These are phyloP conservation scores for Misopates orontium DNA, from an alignment of 257 asterid genomes.

Conservation along the genomic window DNA sequence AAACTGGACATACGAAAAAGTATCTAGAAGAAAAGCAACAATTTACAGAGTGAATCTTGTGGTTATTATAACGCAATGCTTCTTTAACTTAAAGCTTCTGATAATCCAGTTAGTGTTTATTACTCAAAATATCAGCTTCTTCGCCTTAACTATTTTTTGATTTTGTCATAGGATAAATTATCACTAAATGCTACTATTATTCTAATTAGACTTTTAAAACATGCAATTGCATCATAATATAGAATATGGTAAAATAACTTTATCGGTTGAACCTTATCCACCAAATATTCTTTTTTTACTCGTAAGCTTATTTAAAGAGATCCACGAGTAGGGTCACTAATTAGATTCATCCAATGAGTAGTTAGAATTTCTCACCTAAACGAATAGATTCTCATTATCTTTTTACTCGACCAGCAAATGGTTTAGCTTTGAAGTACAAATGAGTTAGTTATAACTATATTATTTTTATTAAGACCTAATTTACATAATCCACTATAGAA, in stretches of 20 bases:
- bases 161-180: no score
- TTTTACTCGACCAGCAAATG: not conserved
- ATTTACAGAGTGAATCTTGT: no score
- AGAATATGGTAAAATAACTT: conserved; percentile 12
- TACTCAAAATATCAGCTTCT: no score
- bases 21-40: no score
- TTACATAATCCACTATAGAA: not conserved
- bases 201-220: not conserved
- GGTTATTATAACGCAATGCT: no score
- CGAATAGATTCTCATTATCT: not conserved
- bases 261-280: conserved; percentile 42
- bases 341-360: not conserved
- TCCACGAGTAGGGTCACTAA: not conserved
- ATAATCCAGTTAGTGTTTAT: no score
- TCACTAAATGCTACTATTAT: no score
- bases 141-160: no score
- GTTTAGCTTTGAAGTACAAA: not conserved
- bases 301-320: not conserved
- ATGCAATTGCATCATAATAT: not conserved
- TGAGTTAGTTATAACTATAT: not conserved
- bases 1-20: no score
- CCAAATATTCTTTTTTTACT: conserved; percentile 11
- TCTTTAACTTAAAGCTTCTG: no score
- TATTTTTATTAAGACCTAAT: not conserved
- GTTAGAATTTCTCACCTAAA: conserved; percentile 21